Evolutionary conservation across 148 eudicot genomes (phyloP).

Genomic region (Rhododendron griersonianum): DNA sequence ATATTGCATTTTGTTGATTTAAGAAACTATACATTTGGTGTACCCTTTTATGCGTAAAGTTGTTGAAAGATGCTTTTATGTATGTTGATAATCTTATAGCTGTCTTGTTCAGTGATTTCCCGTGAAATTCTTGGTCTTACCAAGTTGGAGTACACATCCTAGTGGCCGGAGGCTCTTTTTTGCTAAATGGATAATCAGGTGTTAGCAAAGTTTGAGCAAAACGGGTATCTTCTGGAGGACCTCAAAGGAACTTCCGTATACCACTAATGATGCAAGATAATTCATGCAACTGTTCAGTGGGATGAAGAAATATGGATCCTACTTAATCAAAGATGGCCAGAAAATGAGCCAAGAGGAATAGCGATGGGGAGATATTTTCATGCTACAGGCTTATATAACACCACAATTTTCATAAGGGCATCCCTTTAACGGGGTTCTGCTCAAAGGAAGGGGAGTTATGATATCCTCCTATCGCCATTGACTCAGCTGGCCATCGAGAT

Average conservation of each 20-base stretch:
- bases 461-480: constrained; percentile 11
- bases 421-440: constrained; percentile 3
- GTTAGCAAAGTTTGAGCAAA: constrained; percentile 15
- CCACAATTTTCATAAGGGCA: constrained; percentile 20
- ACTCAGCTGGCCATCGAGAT: constrained; percentile 19
- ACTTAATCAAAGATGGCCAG: constrained; percentile 21
- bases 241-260: constrained; percentile 9
- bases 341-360: constrained; percentile 12
- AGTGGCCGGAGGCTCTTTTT: constrained; percentile 25
- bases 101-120: constrained; percentile 9
- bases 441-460: constrained; percentile 11
- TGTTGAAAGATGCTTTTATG: background rate
- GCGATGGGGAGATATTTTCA: background rate
- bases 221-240: constrained; percentile 11
- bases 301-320: constrained; percentile 18
- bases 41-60: background rate
- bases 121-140: constrained; percentile 25
- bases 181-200: constrained; percentile 11
- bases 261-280: constrained; percentile 20
- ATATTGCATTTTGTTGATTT: background rate
- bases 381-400: constrained; percentile 4
- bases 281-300: constrained; percentile 17
- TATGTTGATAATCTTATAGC: background rate
- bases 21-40: background rate
- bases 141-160: constrained; percentile 23